Conservation (phyloP, 208 protist genomes). For the Baffinella frigidus region DNA sequence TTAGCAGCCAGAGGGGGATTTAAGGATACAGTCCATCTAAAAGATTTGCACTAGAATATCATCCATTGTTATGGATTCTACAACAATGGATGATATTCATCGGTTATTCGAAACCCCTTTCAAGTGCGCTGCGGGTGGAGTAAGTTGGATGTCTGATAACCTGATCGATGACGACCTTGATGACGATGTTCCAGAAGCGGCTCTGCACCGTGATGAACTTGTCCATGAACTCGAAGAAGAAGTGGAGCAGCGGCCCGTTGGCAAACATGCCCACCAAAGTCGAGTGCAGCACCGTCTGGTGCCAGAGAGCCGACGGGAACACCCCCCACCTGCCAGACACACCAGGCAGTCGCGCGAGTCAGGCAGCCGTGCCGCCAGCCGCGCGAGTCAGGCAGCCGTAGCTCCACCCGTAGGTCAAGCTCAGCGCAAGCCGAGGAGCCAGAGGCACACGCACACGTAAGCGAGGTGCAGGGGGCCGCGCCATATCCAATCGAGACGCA, state of each 20-base stretch:
- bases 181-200: conserved; percentile 22
- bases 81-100: too few species aligned
- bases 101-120: too few species aligned
- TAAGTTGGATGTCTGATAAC: neutral
- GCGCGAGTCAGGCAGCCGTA: too few species aligned
- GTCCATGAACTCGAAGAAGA: conserved; percentile 49
- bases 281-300: neutral
- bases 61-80: neutral
- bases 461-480: neutral
- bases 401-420: too few species aligned
- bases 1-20: too few species aligned
- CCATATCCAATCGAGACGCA: neutral
- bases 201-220: too few species aligned
- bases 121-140: neutral
- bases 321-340: neutral
- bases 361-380: neutral
- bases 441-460: neutral
- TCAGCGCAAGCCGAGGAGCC: neutral
- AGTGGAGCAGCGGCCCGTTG: conserved; percentile 25
- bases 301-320: neutral
- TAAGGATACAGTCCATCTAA: too few species aligned
- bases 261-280: conserved; percentile 42
- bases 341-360: neutral
- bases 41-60: too few species aligned
- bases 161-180: conserved; percentile 44